Conservation (phyloP, 2,329 filamentous ascomycete genomes). For the Rhynchosporium secalis region DNA sequence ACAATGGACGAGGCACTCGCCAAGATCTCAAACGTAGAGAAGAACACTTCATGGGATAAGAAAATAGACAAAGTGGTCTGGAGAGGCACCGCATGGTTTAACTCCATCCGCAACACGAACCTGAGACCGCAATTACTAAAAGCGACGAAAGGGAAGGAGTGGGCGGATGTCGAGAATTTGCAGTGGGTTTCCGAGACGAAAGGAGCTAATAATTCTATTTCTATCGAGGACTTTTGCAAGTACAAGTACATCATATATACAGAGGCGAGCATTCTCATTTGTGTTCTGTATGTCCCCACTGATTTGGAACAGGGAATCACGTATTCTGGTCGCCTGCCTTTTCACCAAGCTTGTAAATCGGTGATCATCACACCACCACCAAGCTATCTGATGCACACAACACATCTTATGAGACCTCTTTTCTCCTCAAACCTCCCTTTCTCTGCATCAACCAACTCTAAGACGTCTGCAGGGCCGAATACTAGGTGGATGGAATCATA, state of each 20-base stretch:
- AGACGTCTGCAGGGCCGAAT: constrained; percentile 22
- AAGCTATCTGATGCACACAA: constrained; percentile 51
- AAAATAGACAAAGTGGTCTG: constrained; percentile 50
- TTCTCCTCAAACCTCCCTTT: constrained; percentile 42
- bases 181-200: constrained; percentile 30
- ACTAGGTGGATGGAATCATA: constrained; percentile 45
- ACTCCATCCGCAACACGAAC: constrained; percentile 33
- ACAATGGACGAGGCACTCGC: constrained; percentile 45
- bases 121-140: constrained; percentile 32
- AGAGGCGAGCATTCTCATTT: constrained; percentile 38
- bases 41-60: constrained; percentile 28
- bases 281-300: not conserved
- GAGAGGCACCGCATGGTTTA: constrained; percentile 55
- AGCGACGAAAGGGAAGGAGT: constrained; percentile 40
- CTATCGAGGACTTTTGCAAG: constrained; percentile 52
- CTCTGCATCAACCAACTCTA: constrained; percentile 16
- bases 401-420: constrained; percentile 49
- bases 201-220: constrained; percentile 48
- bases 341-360: constrained; percentile 51
- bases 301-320: constrained; percentile 44
- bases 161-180: constrained; percentile 52
- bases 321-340: constrained; percentile 53
- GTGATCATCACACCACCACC: constrained; percentile 51
- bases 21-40: constrained; percentile 45
- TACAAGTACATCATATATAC: constrained; percentile 55